Evolutionary conservation across 345 rosid species (phyloP).

Genomic region (Xanthoceras sorbifolium): DNA sequence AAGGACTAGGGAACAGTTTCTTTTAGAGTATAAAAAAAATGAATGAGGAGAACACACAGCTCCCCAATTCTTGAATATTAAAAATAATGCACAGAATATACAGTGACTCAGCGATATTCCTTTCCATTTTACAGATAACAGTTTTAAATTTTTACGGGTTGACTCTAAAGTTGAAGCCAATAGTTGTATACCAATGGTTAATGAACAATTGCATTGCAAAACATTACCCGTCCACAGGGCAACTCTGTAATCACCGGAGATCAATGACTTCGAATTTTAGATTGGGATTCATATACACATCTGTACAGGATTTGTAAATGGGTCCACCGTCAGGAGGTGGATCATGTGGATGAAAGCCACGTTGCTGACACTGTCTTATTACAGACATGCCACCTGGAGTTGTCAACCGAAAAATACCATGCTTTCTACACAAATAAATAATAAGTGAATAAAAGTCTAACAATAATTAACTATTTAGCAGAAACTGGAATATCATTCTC

Average conservation of each 20-base stretch:
- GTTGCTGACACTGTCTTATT: conserved; percentile 79
- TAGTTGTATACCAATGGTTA: conserved; percentile 6
- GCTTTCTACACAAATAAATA: conserved; percentile 43
- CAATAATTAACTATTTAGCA: neutral
- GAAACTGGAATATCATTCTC: neutral
- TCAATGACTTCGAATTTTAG: conserved; percentile 80
- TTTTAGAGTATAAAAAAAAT: neutral
- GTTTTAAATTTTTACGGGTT: neutral
- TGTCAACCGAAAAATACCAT: conserved; percentile 91
- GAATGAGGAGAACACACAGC: neutral
- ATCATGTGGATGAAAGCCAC: conserved; percentile 87
- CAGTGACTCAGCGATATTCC: neutral
- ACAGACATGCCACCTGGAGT: conserved; percentile 94
- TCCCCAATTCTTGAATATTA: neutral
- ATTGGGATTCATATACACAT: conserved; percentile 87
- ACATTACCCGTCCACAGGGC: neutral
- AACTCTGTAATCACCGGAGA: conserved; percentile 56
- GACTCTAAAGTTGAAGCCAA: neutral
- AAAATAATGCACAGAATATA: conserved; percentile 15
- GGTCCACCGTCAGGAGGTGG: conserved; percentile 88
- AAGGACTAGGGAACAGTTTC: neutral
- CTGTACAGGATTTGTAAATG: conserved; percentile 77
- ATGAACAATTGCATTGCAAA: conserved; percentile 23
- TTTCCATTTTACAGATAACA: neutral
- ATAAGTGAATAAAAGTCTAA: neutral